phyloP scores from a whole-genome alignment of 495 filamentous ascomycete species.

The Pseudotulostoma volvatum region DNA sequence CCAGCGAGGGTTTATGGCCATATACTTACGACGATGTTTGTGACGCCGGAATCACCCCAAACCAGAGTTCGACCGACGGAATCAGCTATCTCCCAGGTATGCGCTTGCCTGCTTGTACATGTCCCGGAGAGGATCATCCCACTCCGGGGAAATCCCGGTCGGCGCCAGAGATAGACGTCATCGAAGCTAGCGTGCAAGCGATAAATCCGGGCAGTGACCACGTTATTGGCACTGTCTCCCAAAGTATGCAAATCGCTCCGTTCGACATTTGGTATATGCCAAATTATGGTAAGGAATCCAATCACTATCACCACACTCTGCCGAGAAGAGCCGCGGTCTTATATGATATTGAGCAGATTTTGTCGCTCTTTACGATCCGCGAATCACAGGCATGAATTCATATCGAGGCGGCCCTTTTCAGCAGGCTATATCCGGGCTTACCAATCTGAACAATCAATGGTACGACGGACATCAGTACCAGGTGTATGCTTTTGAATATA shows the following conservation, averaged over 20 bases:
- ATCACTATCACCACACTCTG: no score
- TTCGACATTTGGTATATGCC: constrained; percentile 66
- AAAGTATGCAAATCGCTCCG: constrained; percentile 57
- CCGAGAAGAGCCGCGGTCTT: no score
- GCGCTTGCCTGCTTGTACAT: constrained; percentile 56
- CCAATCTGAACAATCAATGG: constrained; percentile 60
- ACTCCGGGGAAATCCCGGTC: constrained; percentile 51
- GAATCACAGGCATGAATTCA: constrained; percentile 43
- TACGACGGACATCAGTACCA: constrained; percentile 61
- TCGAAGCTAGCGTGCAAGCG: constrained; percentile 48
- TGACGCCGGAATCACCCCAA: constrained; percentile 62
- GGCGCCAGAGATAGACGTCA: constrained; percentile 61
- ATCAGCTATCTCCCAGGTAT: constrained; percentile 57
- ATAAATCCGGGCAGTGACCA: constrained; percentile 31
- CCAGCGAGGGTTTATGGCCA: constrained; percentile 63
- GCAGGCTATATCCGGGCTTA: constrained; percentile 56
- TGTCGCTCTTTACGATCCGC: constrained; percentile 43
- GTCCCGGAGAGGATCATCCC: constrained; percentile 49
- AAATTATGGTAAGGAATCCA: constrained; percentile 35
- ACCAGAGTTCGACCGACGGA: constrained; percentile 54
- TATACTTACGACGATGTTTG: constrained; percentile 61
- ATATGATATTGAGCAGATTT: constrained; percentile 35
- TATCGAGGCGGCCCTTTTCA: constrained; percentile 57
- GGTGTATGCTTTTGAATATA: constrained; percentile 58
- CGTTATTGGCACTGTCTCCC: constrained; percentile 46